phyloP scores from a whole-genome alignment of 345 rosid species.

The Salix brachista region DNA sequence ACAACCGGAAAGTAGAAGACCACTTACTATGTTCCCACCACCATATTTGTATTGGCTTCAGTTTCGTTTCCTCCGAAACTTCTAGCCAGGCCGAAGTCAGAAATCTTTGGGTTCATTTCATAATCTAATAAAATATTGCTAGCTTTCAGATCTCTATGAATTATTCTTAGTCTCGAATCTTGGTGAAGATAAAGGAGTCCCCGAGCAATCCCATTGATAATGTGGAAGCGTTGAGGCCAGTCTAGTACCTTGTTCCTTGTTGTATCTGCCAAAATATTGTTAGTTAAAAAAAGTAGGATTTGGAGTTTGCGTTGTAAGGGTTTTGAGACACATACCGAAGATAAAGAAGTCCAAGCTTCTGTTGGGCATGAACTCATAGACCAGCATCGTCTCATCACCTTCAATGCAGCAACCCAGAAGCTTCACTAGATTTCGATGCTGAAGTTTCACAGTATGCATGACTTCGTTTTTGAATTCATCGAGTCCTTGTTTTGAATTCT shows the following conservation, averaged over 20 bases:
- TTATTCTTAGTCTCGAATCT: slow-evolving; percentile 19
- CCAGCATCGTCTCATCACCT: not conserved
- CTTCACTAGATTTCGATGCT: slow-evolving; percentile 14
- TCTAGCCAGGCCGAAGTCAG: slow-evolving; percentile 15
- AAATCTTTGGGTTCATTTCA: slow-evolving; percentile 13
- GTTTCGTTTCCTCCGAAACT: slow-evolving; percentile 7
- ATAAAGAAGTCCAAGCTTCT: slow-evolving; percentile 3
- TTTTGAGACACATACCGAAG: not conserved
- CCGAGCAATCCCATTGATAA: slow-evolving; percentile 18
- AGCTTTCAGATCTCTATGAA: not conserved
- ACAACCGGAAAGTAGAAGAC: too few species aligned
- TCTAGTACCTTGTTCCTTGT: not conserved
- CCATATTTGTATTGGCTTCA: slow-evolving; percentile 6
- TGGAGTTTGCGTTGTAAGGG: not conserved
- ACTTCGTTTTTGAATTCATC: slow-evolving; percentile 7
- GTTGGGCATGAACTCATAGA: slow-evolving; percentile 16
- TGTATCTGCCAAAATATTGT: not conserved
- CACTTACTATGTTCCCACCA: slow-evolving; percentile 16
- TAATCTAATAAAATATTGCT: slow-evolving; percentile 5
- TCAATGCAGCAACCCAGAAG: slow-evolving; percentile 16
- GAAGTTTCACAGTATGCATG: slow-evolving; percentile 3
- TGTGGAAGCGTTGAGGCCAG: slow-evolving; percentile 4
- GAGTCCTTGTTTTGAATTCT: slow-evolving; percentile 2
- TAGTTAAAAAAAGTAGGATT: not conserved
- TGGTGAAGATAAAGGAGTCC: slow-evolving; percentile 20